These are phyloP conservation scores for Claviceps pusilla DNA, from an alignment of 2,329 filamentous ascomycete genomes.

Conservation along the genomic window DNA sequence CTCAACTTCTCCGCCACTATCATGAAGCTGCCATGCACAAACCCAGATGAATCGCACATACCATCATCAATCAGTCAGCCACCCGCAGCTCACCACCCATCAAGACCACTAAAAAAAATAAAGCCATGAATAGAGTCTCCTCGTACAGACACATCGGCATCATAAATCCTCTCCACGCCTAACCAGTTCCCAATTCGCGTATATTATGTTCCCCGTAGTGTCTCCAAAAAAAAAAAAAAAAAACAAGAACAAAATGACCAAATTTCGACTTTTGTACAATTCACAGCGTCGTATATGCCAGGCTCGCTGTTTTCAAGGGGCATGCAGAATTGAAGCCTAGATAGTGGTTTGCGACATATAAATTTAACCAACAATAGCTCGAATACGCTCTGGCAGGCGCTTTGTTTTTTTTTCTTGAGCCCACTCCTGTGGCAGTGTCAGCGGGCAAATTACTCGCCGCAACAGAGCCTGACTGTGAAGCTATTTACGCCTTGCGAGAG, in stretches of 20 bases:
- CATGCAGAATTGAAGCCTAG: not conserved
- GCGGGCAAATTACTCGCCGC: not conserved
- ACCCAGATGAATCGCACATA: slow-evolving; percentile 11
- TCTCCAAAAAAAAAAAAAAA: slow-evolving; percentile 1
- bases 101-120: slow-evolving; percentile 13
- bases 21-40: slow-evolving; percentile 7
- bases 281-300: not conserved
- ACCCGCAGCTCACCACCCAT: slow-evolving; percentile 14
- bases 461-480: not conserved
- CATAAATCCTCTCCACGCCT: not conserved
- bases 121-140: slow-evolving; percentile 12
- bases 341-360: not conserved
- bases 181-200: not conserved
- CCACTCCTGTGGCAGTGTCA: not conserved
- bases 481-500: slow-evolving; percentile 48
- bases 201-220: slow-evolving; percentile 1
- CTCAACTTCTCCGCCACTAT: slow-evolving; percentile 1
- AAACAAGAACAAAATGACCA: not conserved
- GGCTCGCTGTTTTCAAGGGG: not conserved
- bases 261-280: slow-evolving; percentile 4
- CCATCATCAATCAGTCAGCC: slow-evolving; percentile 13
- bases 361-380: not conserved
- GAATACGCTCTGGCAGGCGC: not conserved
- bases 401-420: not conserved
- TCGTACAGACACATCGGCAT: slow-evolving; percentile 2